A percentile compares a stretch with the other conserved stretches of the same genome.
phyloP scores from a whole-genome alignment of 306 rosid genomes.

The Trifolium fragiferum region DNA sequence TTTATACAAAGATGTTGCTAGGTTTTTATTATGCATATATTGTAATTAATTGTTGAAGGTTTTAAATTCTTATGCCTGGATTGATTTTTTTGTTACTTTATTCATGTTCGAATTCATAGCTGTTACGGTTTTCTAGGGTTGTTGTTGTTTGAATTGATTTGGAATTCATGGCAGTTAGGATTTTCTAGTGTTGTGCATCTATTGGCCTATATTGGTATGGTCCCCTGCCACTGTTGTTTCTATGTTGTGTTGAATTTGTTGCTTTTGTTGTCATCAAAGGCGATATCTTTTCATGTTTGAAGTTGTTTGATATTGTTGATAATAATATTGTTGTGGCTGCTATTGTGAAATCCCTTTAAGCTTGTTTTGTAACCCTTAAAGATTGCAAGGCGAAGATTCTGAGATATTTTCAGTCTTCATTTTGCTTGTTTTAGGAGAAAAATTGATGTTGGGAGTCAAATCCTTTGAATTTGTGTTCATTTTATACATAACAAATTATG shows the following conservation, averaged over 20 bases:
- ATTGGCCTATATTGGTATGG: too few species aligned
- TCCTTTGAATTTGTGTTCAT: neutral
- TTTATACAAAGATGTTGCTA: too few species aligned
- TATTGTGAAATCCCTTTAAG: neutral
- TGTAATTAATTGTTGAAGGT: too few species aligned
- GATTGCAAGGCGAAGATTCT: neutral
- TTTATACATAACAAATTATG: too few species aligned
- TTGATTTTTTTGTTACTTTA: neutral
- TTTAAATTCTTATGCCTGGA: too few species aligned
- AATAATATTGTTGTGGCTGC: neutral
- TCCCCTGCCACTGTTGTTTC: too few species aligned
- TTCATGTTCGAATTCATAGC: neutral
- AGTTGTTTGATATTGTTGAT: neutral
- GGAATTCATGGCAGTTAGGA: too few species aligned
- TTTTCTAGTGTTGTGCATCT: too few species aligned
- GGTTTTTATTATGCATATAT: too few species aligned
- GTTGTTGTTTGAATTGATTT: neutral
- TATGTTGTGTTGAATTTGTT: too few species aligned
- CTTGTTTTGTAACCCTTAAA: neutral
- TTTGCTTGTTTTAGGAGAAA: neutral
- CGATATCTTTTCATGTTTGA: neutral
- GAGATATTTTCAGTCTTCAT: neutral
- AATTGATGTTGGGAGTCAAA: neutral
- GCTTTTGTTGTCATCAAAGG: too few species aligned
- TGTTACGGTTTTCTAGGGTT: neutral